These are phyloP conservation scores for Cladobotryum mycophilum DNA, from an alignment of 2,329 filamentous ascomycete species.

Conservation along the genomic window DNA sequence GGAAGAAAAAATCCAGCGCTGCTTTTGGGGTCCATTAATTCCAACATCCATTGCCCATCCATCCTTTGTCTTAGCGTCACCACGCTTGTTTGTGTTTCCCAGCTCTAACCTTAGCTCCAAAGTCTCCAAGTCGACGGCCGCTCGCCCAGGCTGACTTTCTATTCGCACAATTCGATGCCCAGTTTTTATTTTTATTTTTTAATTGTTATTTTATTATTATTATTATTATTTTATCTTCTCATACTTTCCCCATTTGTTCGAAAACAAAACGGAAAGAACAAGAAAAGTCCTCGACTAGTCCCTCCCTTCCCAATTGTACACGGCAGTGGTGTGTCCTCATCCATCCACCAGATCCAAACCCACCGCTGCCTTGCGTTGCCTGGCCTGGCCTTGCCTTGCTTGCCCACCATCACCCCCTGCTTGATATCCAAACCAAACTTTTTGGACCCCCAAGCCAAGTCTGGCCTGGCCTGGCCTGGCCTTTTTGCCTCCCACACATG, in stretches of 20 bases:
- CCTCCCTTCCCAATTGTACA: background rate
- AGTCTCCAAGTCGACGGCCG: slow-evolving; percentile 3
- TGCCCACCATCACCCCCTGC: background rate
- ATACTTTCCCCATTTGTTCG: too few species aligned
- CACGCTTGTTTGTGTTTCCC: slow-evolving; percentile 22
- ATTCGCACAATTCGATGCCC: slow-evolving; percentile 1
- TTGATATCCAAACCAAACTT: background rate
- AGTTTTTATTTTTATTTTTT: background rate
- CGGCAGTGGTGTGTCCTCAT: slow-evolving; percentile 20
- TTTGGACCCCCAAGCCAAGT: background rate
- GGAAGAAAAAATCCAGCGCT: slow-evolving; percentile 17
- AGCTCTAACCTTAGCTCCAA: slow-evolving; percentile 2
- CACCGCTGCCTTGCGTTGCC: background rate
- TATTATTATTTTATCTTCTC: background rate
- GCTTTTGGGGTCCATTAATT: slow-evolving; percentile 17
- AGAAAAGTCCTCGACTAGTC: too few species aligned
- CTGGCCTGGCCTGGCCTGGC: slow-evolving; percentile 4
- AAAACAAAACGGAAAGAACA: too few species aligned
- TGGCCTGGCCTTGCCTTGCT: too few species aligned
- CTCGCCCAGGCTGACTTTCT: slow-evolving; percentile 1
- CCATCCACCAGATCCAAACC: slow-evolving; percentile 13
- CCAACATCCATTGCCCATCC: background rate
- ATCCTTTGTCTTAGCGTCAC: slow-evolving; percentile 19
- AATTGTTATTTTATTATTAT: background rate
- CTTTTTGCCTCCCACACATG: slow-evolving; percentile 9